Percentiles rank a stretch among this genome's conserved stretches.
phyloP scores from a whole-genome alignment of 2,329 filamentous ascomycete species.

The Phialophora expanda region DNA sequence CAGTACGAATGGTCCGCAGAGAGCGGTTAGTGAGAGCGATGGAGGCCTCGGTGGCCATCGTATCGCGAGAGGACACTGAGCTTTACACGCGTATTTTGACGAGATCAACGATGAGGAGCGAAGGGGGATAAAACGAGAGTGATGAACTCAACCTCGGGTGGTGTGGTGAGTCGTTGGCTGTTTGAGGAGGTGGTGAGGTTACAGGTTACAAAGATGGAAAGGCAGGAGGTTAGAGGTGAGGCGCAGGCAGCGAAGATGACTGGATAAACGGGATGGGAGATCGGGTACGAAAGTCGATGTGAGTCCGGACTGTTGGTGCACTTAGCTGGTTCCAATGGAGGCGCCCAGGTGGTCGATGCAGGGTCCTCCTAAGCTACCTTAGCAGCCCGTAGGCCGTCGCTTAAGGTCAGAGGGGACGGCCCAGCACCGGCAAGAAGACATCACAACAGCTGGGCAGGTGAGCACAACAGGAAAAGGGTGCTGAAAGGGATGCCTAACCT shows the following conservation, averaged over 20 bases:
- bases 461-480: neutral
- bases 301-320: conserved; percentile 4
- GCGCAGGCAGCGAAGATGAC: conserved; percentile 20
- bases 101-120: neutral
- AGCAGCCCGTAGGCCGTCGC: neutral
- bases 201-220: conserved; percentile 16
- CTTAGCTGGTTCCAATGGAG: neutral
- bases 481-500: conserved; percentile 10
- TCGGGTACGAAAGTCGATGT: conserved; percentile 10
- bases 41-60: conserved; percentile 41
- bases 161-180: conserved; percentile 19
- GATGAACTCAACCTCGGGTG: conserved; percentile 29
- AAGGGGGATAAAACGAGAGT: conserved; percentile 29
- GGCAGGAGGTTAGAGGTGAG: conserved; percentile 10
- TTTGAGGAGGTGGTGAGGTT: conserved; percentile 25
- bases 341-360: conserved; percentile 9
- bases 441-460: neutral
- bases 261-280: conserved; percentile 11
- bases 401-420: neutral
- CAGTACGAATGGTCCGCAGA: conserved; percentile 84
- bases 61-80: conserved; percentile 23
- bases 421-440: neutral
- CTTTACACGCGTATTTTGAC: conserved; percentile 26
- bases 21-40: conserved; percentile 77
- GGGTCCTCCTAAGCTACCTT: neutral